Evolutionary conservation across 805 yeast species (phyloP).

Genomic region (Dipodascopsis uninucleata): DNA sequence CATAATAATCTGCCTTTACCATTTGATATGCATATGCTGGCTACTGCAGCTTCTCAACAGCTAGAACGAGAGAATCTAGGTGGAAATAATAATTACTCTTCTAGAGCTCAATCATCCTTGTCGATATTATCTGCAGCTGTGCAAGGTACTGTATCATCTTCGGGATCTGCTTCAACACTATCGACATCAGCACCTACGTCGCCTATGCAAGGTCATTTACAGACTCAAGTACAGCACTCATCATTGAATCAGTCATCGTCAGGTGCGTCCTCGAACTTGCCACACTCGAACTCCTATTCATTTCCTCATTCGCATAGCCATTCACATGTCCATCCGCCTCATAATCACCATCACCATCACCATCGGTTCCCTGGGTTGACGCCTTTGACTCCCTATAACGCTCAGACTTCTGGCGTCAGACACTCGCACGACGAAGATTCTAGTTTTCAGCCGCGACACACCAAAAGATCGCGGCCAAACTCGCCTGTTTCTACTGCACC

Average conservation of each 20-base stretch:
- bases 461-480: slow-evolving; percentile 41
- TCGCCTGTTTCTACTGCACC: slow-evolving; percentile 46
- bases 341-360: slow-evolving; percentile 30
- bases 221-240: too few species aligned
- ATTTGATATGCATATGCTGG: slow-evolving; percentile 42
- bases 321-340: slow-evolving; percentile 31
- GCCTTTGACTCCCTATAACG: slow-evolving; percentile 33
- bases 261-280: background rate
- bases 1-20: slow-evolving; percentile 23
- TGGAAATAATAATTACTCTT: slow-evolving; percentile 10
- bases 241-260: too few species aligned
- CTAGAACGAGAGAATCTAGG: slow-evolving; percentile 37
- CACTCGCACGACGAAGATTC: slow-evolving; percentile 28
- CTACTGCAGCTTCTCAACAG: slow-evolving; percentile 45
- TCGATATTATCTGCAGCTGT: slow-evolving; percentile 25
- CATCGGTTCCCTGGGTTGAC: slow-evolving; percentile 28
- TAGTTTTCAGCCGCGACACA: slow-evolving; percentile 32
- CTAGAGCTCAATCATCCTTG: slow-evolving; percentile 24
- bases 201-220: slow-evolving; percentile 8
- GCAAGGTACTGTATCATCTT: slow-evolving; percentile 7
- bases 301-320: slow-evolving; percentile 9
- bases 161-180: slow-evolving; percentile 2
- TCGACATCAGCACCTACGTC: background rate
- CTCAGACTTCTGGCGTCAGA: slow-evolving; percentile 11
- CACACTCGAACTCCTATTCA: slow-evolving; percentile 6